Percentiles rank a stretch among this genome's conserved stretches.
These are phyloP conservation scores for Globisporangium echinulatum DNA, from an alignment of 352 stramenopile genomes.

Conservation along the genomic window DNA sequence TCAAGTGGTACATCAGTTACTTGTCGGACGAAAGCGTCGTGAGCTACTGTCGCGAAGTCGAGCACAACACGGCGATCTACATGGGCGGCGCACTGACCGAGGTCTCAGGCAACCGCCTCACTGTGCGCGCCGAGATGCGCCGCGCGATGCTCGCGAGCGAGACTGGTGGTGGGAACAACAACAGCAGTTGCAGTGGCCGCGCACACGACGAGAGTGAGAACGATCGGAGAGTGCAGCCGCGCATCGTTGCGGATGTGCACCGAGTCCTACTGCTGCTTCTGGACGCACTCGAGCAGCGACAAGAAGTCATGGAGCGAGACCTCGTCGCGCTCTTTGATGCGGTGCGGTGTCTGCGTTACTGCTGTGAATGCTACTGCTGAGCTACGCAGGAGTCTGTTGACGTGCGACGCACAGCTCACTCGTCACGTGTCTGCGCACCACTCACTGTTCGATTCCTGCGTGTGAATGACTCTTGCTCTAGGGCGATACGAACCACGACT, in stretches of 20 bases:
- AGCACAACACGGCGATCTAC: slow-evolving; percentile 62
- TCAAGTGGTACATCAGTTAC: slow-evolving; percentile 64
- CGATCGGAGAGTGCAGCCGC: slow-evolving; percentile 15
- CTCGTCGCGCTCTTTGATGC: slow-evolving; percentile 48
- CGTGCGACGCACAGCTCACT: background rate
- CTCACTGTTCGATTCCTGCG: too few relatives aligned
- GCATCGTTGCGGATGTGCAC: slow-evolving; percentile 56
- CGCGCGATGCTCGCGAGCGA: slow-evolving; percentile 40
- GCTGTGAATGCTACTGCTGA: background rate
- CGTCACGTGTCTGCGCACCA: too few relatives aligned
- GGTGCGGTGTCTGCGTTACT: slow-evolving; percentile 12
- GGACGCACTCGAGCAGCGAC: slow-evolving; percentile 49
- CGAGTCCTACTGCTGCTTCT: slow-evolving; percentile 51
- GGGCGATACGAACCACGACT: slow-evolving; percentile 69
- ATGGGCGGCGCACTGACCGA: slow-evolving; percentile 39
- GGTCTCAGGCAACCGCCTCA: slow-evolving; percentile 53
- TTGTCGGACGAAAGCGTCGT: slow-evolving; percentile 47
- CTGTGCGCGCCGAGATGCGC: slow-evolving; percentile 67
- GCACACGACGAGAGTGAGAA: slow-evolving; percentile 3
- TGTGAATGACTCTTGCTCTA: slow-evolving; percentile 6
- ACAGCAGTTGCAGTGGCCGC: background rate
- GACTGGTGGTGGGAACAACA: background rate
- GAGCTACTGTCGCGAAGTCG: slow-evolving; percentile 62
- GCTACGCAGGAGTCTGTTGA: background rate
- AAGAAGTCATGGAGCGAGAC: slow-evolving; percentile 43